These are phyloP conservation scores for Monosporascus cannonballus DNA, from an alignment of 2,329 filamentous ascomycete genomes.

Conservation along the genomic window DNA sequence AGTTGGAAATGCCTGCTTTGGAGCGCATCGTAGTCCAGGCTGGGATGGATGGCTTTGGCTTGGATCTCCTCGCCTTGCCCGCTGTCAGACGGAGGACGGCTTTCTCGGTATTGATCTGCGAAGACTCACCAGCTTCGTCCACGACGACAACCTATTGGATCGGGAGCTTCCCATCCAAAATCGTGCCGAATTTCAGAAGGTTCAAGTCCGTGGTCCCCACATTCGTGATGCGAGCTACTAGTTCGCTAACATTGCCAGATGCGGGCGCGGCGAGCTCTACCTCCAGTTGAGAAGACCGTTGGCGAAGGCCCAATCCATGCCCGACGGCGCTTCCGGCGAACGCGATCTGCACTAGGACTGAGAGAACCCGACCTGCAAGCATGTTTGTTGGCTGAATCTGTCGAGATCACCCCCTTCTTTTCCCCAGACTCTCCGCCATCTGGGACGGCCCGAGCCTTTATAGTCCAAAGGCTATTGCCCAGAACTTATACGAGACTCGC, in stretches of 20 bases:
- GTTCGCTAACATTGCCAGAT: slow-evolving; percentile 5
- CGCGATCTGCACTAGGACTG: not conserved
- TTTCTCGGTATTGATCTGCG: not conserved
- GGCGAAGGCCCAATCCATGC: not conserved
- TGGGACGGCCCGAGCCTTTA: not conserved
- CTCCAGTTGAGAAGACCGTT: slow-evolving; percentile 4
- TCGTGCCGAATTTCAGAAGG: slow-evolving; percentile 15
- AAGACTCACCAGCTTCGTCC: slow-evolving; percentile 9
- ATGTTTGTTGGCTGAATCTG: not conserved
- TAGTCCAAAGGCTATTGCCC: not conserved
- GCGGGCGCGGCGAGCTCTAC: slow-evolving; percentile 5
- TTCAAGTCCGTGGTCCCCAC: slow-evolving; percentile 13
- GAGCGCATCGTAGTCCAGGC: slow-evolving; percentile 13
- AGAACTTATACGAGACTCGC: not conserved
- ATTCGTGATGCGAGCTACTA: slow-evolving; percentile 16
- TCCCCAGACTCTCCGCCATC: not conserved
- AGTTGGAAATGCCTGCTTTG: slow-evolving; percentile 9
- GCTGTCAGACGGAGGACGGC: not conserved
- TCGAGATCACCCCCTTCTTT: too few relatives aligned
- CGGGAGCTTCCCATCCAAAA: slow-evolving; percentile 13
- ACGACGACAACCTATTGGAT: slow-evolving; percentile 9
- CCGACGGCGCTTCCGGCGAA: not conserved
- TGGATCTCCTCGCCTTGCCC: slow-evolving; percentile 4
- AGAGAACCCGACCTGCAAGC: not conserved
- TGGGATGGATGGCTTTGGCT: slow-evolving; percentile 13